Base-by-base conservation (phyloP, 2,329 filamentous ascomycete species). In the Epichloe hybrida region DNA sequence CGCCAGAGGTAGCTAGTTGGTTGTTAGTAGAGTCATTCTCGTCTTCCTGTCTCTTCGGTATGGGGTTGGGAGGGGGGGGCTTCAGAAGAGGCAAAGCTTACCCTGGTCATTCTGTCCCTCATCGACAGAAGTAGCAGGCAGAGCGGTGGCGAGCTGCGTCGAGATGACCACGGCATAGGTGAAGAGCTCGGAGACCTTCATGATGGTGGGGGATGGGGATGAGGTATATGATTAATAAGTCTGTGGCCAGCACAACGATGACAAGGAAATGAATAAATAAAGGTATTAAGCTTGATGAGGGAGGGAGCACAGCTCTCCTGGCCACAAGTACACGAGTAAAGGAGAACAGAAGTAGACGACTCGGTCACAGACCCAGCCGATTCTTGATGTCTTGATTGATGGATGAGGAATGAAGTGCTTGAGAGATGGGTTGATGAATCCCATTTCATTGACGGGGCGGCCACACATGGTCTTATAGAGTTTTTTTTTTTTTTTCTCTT, bases 111-210 rank as follows among this genome's bases (percentile, higher is more conserved):
- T 5, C 23, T 45, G 21, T 45, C 20, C 15, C 3, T 34, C 43
- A 23, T 45, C 43, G 43, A n/a, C 21, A 21, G 40, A 20, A 4
- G 40, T 12, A 23, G 48, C 9, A 15, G 44, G 49, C 2, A 43
- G 38, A 13, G 37, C 37, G 9, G 31, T 27, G 46, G 45, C 21
- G 34, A 52, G 50, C 20, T 46, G 50, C 3, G 39, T 35, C 17
- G 44, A 51, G 20, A 35, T 20, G 21, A 46, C 50, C n/a, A 51
- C 17, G 21, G 17, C 44, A 21, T 34, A 51, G 15, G 50, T 46
- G 31, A 51, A 31, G 23, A 51, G n/a, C 35, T 51, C 44, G 17
- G 50, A 34, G 38, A 51, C 20, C 37, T 51, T 51, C 50, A 51
- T 51, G 23, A 17, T 42, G 50, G 36, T 9, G 27, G 27, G 8